phyloP scores from a whole-genome alignment of 2,329 filamentous ascomycete genomes.

The Atkinsonella hypoxylon region DNA sequence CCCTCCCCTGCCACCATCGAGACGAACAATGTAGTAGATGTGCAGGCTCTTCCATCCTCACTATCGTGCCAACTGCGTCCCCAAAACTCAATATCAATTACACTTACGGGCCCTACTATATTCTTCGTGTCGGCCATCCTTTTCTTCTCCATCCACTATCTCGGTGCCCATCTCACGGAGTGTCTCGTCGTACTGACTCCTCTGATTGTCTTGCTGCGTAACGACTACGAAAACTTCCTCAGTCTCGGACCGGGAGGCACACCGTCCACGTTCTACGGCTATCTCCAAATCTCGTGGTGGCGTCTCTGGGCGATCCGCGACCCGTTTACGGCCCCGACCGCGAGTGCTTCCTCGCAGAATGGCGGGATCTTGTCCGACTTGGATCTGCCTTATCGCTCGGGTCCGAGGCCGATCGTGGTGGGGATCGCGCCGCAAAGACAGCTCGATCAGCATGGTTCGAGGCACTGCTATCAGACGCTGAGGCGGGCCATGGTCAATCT shows the following conservation, averaged over 20 bases:
- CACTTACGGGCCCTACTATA: conserved; percentile 38
- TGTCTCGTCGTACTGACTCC: conserved; percentile 38
- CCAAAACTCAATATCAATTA: conserved; percentile 40
- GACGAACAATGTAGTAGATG: not conserved
- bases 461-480: conserved; percentile 42
- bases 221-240: conserved; percentile 66
- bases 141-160: conserved; percentile 38
- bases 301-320: conserved; percentile 60
- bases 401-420: conserved; percentile 52
- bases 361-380: conserved; percentile 42
- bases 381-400: conserved; percentile 47
- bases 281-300: conserved; percentile 60
- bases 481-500: conserved; percentile 40
- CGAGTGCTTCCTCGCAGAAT: conserved; percentile 38
- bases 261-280: conserved; percentile 60
- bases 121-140: conserved; percentile 32
- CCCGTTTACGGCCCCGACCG: conserved; percentile 47
- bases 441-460: conserved; percentile 50
- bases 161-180: conserved; percentile 35
- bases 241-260: conserved; percentile 71
- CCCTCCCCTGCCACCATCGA: not conserved
- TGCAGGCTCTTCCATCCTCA: not conserved
- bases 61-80: conserved; percentile 18
- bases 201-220: conserved; percentile 40
- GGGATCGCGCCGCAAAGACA: conserved; percentile 79